Base-by-base conservation (phyloP, 257 asterid genomes). In the Solanum ossicruentum region DNA sequence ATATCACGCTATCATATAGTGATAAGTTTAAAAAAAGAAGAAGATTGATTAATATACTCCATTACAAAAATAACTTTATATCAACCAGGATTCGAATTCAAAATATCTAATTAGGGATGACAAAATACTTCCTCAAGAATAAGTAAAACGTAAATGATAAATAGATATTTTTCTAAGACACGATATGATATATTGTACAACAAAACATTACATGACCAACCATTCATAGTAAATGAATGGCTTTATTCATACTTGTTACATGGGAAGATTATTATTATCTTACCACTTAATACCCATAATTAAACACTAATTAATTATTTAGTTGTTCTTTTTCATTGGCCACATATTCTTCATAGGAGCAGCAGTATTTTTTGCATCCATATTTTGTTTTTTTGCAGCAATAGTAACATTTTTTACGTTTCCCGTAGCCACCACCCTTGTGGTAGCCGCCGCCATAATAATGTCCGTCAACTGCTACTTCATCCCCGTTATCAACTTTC, bases 191-290 rank as follows among this genome's bases (percentile, higher is more conserved):
- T 6, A 65, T 65, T 7, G n/a, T 12, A 26, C 72, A 65, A 65
- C 45, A 65, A 28, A 65, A 65, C 72, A 65, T 65, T 65, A 26
- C 72, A 66, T 13, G 72, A 65, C 11, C 73, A 7, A 66, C 45
- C 73, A 66, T 66, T 8, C 73, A 66, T 28, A 13, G 43, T 16
- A 66, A 66, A 7, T 66, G n/a, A 66, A 28, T 66, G 73, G 73
- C n/a, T 10, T 71, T 71, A 71, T 71, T 71, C 80, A 71, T 10
- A 57, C 26, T 57, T 57, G 63, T 57, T 57, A 43, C 80, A 43
- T 20, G 20, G 32, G 18, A 43, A 71, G 80, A 71, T 71, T 71
- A 20, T 43, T 41, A 43, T 47, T 8, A 18, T 41, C 32, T 71
- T 41, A 28, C 15, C 32, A 71, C 55, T 20, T 12, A 63, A 23